phyloP scores from a whole-genome alignment of 2,329 filamentous ascomycete genomes.

The Aureobasidium sp. region DNA sequence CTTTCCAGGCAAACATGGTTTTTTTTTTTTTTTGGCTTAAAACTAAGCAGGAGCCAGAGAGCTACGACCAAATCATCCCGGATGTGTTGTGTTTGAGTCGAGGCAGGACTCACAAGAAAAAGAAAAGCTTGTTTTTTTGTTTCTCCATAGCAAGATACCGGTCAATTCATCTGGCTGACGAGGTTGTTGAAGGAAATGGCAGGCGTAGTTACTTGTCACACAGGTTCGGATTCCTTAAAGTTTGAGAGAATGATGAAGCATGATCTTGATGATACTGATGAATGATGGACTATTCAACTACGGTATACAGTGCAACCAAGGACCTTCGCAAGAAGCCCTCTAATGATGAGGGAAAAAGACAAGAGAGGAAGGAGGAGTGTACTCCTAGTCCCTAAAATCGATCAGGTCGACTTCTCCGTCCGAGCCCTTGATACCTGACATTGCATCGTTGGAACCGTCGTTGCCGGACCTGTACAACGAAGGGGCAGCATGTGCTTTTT shows the following conservation, averaged over 20 bases:
- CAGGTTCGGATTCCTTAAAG: background rate
- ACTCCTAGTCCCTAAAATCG: conserved; percentile 1
- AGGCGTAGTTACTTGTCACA: no score
- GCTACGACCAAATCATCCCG: no score
- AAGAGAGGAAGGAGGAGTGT: background rate
- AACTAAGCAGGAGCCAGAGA: no score
- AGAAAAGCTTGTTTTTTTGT: no score
- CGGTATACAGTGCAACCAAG: background rate
- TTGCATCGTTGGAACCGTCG: background rate
- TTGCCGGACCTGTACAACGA: background rate
- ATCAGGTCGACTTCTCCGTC: conserved; percentile 4
- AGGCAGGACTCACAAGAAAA: no score
- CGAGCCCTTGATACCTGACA: background rate
- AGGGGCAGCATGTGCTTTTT: conserved; percentile 18
- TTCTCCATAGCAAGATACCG: no score
- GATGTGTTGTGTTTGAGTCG: no score
- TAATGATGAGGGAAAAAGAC: background rate
- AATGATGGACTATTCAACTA: background rate
- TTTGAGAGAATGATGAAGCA: background rate
- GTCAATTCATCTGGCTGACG: no score
- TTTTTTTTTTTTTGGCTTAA: no score
- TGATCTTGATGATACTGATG: background rate
- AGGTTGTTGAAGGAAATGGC: no score
- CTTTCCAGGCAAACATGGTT: no score
- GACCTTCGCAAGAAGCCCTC: background rate